Evolutionary conservation across 495 filamentous ascomycete species (phyloP), one percentile per base, ranked within the genome.

Genomic region (Articulospora tetracladia): DNA sequence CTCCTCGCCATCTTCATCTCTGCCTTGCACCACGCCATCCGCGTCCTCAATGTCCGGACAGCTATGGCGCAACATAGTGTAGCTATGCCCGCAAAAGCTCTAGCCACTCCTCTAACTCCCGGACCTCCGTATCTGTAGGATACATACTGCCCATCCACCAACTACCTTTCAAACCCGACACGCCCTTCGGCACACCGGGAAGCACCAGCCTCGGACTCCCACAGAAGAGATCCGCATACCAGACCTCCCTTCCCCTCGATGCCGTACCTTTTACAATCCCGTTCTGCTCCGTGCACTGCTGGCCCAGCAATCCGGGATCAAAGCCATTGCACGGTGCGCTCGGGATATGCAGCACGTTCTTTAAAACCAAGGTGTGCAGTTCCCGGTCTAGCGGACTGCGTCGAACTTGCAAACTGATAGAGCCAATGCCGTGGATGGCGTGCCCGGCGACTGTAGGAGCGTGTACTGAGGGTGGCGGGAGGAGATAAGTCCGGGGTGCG

Each of bases 301-400:
- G 19, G 19, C 53, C 53, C 11, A 24, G 8, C 53, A 56, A 10
- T 3, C 32, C 17, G 3, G 53, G 20, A 26, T 46, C 39, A 39
- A 56, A 56, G 1, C 53, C 53, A 17, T 56, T 56, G 34, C 34
- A 44, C 8, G 24, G 7, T 3, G 53, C 53, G n/a, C 22, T 46
- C 13, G 53, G 53, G 1, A 39, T 56, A n/a, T 56, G 24, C 34
- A 56, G 24, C 3, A 56, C 53, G 17, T 56, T 39, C 1, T 46
- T 39, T 34, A 56, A 22, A 24, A 56, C 53, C 13, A 56, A n/a
- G 4, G 39, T 44, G n/a, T 44, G 39, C 3, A 44, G 3, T 19
- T 44, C 39, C 3, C 39, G 39, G 39, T 44, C 39, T n/a, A 44
- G 15, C 10, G 39, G 39, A 19, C 8, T 11, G 39, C 39, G 39